Evolutionary conservation across 805 yeast species (phyloP).

Genomic region (Hemisphaericaspora nanyangensis): DNA sequence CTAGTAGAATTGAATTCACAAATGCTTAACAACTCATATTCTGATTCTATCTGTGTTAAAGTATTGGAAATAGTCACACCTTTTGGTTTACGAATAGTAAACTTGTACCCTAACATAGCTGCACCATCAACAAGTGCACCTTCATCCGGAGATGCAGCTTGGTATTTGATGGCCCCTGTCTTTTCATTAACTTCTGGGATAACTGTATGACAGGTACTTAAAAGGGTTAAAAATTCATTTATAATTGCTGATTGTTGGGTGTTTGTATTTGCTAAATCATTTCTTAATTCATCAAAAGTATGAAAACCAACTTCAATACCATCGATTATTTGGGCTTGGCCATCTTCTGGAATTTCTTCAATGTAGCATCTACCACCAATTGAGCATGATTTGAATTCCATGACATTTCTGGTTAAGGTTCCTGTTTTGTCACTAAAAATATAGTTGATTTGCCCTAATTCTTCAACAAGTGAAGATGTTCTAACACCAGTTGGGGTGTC

Average conservation of each 20-base stretch:
- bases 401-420: slow-evolving; percentile 88
- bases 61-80: slow-evolving; percentile 62
- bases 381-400: slow-evolving; percentile 93
- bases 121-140: slow-evolving; percentile 98
- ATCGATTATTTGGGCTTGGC: slow-evolving; percentile 61
- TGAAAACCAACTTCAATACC: slow-evolving; percentile 80
- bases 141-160: slow-evolving; percentile 99
- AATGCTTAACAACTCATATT: slow-evolving; percentile 77
- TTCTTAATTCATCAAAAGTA: slow-evolving; percentile 60
- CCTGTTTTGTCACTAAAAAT: slow-evolving; percentile 98
- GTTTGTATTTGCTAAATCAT: slow-evolving; percentile 42
- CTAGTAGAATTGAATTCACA: slow-evolving; percentile 98
- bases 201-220: slow-evolving; percentile 95
- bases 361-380: slow-evolving; percentile 91
- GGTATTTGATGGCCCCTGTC: slow-evolving; percentile 73
- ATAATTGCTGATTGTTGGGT: slow-evolving; percentile 45
- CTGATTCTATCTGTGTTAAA: slow-evolving; percentile 43
- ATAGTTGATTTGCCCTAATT: slow-evolving; percentile 93
- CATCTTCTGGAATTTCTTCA: slow-evolving; percentile 88
- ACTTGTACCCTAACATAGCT: slow-evolving; percentile 79
- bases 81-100: slow-evolving; percentile 81
- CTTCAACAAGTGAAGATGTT: slow-evolving; percentile 94
- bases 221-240: slow-evolving; percentile 73
- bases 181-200: slow-evolving; percentile 77
- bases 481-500: slow-evolving; percentile 96